Evolutionary conservation across 352 stramenopile species (phyloP).

Genomic region (Phytophthora sp.): DNA sequence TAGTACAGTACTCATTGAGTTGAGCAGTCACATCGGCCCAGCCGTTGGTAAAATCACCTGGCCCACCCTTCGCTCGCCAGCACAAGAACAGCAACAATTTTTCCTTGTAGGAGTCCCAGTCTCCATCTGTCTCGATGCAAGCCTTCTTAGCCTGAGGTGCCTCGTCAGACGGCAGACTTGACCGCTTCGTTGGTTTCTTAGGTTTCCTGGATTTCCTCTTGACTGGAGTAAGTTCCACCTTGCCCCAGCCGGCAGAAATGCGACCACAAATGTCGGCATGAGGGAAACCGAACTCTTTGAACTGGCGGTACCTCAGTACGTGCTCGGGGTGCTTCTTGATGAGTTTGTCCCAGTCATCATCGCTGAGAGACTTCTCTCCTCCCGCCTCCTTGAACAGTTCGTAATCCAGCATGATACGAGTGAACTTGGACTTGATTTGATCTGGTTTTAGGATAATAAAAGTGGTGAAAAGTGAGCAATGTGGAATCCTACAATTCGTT

Average conservation of each 20-base stretch:
- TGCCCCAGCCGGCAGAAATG: too few relatives aligned
- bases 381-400: slow-evolving; percentile 32
- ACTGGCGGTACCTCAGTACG: slow-evolving; percentile 33
- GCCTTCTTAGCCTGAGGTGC: slow-evolving; percentile 14
- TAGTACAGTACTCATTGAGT: slow-evolving; percentile 31
- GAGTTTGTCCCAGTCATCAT: slow-evolving; percentile 30
- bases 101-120: slow-evolving; percentile 21
- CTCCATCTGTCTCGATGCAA: not conserved
- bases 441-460: slow-evolving; percentile 28
- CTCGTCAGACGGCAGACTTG: not conserved
- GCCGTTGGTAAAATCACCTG: slow-evolving; percentile 20
- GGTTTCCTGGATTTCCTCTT: too few relatives aligned
- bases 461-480: too few relatives aligned
- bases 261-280: slow-evolving; percentile 31
- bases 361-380: slow-evolving; percentile 5
- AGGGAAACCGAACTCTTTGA: slow-evolving; percentile 33
- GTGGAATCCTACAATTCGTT: too few relatives aligned
- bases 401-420: slow-evolving; percentile 39
- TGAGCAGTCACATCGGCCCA: slow-evolving; percentile 29
- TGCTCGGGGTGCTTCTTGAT: slow-evolving; percentile 17
- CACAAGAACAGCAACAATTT: slow-evolving; percentile 41
- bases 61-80: slow-evolving; percentile 33
- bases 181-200: too few relatives aligned
- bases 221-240: too few relatives aligned
- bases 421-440: slow-evolving; percentile 46